Conservation (phyloP, 1,284 basidiomycete genomes). For the Ustilago cynodontis region DNA sequence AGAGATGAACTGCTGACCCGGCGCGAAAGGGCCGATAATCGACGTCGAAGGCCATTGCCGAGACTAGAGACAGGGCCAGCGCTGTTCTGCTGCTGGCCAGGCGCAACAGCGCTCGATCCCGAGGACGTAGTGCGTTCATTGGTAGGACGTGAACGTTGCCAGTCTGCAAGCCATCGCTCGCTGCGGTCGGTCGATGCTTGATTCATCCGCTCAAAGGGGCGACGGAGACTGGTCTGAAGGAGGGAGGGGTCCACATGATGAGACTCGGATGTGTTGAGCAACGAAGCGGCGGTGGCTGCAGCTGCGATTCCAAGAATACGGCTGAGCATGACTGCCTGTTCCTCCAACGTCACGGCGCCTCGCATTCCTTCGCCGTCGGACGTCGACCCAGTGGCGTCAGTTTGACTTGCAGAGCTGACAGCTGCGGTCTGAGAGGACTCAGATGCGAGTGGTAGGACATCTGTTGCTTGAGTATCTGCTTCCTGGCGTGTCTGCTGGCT, state of each 20-base stretch:
- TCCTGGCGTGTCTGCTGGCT: background rate
- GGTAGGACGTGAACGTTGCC: slow-evolving; percentile 21
- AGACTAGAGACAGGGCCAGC: slow-evolving; percentile 11
- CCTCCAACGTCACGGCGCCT: slow-evolving; percentile 62
- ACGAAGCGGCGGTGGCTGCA: slow-evolving; percentile 66
- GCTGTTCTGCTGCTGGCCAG: background rate
- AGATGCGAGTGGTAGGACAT: background rate
- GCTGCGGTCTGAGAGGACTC: background rate
- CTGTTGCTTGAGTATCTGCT: background rate
- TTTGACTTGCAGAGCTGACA: background rate
- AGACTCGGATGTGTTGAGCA: slow-evolving; percentile 51
- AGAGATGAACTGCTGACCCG: slow-evolving; percentile 20
- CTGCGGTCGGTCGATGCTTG: slow-evolving; percentile 24
- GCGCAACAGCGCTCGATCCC: background rate
- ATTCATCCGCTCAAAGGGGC: slow-evolving; percentile 39
- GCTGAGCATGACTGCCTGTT: slow-evolving; percentile 67
- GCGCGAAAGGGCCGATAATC: slow-evolving; percentile 35
- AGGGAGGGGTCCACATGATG: slow-evolving; percentile 49
- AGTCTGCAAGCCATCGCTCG: slow-evolving; percentile 35
- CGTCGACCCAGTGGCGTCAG: slow-evolving; percentile 2
- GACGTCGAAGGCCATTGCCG: slow-evolving; percentile 41
- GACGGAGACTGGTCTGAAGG: slow-evolving; percentile 49
- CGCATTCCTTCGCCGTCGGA: slow-evolving; percentile 40
- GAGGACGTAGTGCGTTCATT: background rate
- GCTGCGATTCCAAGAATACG: slow-evolving; percentile 65